These are phyloP conservation scores for Aspergillus fumigatiaffinis DNA, from an alignment of 2,329 filamentous ascomycete genomes.

Conservation along the genomic window DNA sequence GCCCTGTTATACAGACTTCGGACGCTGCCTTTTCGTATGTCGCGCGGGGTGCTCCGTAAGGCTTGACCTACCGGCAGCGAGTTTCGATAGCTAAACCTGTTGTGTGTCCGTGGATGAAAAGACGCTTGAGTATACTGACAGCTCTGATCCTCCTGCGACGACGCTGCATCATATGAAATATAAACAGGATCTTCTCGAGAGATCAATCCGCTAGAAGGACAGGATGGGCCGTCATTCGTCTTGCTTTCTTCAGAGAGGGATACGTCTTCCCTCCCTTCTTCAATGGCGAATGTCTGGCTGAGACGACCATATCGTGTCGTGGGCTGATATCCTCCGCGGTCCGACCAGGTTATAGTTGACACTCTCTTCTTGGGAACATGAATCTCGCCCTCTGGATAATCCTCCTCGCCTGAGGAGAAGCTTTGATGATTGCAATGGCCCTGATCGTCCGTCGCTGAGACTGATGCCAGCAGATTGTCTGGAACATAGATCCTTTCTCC, in stretches of 20 bases:
- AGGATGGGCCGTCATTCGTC: background rate
- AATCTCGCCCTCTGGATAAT: constrained; percentile 1
- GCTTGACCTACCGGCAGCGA: background rate
- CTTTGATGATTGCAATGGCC: background rate
- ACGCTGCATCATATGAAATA: background rate
- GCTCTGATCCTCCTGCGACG: background rate
- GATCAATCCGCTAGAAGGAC: background rate
- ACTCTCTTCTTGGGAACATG: constrained; percentile 1
- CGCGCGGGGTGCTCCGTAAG: background rate
- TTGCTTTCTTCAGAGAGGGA: background rate
- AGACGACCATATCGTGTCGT: background rate
- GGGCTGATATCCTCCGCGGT: background rate
- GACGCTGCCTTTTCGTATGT: constrained; percentile 3
- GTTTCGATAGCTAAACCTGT: background rate
- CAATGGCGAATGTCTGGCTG: background rate
- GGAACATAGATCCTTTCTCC: background rate
- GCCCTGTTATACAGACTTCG: constrained; percentile 8
- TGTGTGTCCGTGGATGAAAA: background rate
- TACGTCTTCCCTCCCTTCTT: background rate
- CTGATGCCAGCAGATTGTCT: background rate
- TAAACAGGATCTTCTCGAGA: background rate
- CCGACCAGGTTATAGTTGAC: background rate
- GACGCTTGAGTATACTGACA: background rate
- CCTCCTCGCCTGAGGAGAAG: background rate
- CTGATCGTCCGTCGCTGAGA: background rate